These are phyloP conservation scores for Beta vulgaris DNA, from an alignment of 148 eudicot species.

Conservation along the genomic window DNA sequence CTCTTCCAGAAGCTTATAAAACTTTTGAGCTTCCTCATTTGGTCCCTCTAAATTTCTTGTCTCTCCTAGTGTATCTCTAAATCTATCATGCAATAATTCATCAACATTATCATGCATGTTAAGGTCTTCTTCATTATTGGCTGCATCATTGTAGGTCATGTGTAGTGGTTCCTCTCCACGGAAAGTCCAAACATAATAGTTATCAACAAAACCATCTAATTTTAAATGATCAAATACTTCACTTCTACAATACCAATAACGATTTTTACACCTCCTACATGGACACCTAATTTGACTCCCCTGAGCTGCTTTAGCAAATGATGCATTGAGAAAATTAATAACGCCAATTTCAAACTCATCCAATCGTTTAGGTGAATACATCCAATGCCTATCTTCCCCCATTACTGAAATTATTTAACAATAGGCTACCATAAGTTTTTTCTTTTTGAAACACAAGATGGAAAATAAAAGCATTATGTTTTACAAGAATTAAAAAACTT, in stretches of 20 bases:
- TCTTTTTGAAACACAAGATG: too few species aligned
- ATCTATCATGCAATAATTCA: slow-evolving; percentile 10
- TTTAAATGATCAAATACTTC: slow-evolving; percentile 1
- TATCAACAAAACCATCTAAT: neutral
- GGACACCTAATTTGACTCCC: slow-evolving; percentile 13
- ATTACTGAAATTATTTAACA: too few species aligned
- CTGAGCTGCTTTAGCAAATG: slow-evolving; percentile 6
- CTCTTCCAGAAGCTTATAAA: slow-evolving; percentile 13
- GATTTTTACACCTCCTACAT: slow-evolving; percentile 11
- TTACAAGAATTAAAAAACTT: too few species aligned
- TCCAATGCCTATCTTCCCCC: slow-evolving; percentile 2
- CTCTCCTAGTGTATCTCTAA: neutral
- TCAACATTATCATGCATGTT: neutral
- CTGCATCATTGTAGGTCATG: neutral
- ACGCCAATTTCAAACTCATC: slow-evolving; percentile 5
- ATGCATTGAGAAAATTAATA: neutral
- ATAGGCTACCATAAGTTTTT: too few species aligned
- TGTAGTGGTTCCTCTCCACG: neutral
- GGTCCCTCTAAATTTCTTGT: neutral
- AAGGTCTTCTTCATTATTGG: neutral
- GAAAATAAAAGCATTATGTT: too few species aligned
- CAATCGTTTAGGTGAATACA: slow-evolving; percentile 7
- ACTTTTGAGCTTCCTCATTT: slow-evolving; percentile 4
- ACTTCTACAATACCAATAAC: neutral
- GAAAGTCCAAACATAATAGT: slow-evolving; percentile 3